Conservation (phyloP, 176 grass and related monocot genomes). For the Echinochloa phyllopogon region DNA sequence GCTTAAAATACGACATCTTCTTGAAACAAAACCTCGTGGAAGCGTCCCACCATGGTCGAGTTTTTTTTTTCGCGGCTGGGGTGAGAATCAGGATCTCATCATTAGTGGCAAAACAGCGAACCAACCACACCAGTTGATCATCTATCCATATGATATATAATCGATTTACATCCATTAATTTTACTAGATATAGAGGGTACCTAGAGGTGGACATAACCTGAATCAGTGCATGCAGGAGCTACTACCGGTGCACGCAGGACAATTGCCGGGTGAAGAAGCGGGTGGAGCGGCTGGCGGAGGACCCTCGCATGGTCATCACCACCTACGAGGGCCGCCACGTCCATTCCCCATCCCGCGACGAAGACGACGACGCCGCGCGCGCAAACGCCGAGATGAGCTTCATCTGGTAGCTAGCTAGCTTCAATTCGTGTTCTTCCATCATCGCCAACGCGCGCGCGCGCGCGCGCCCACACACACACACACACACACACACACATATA, state of each 20-base stretch:
- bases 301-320: slow-evolving; percentile 91
- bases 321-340: slow-evolving; percentile 89
- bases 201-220: neutral
- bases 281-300: slow-evolving; percentile 80
- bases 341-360: slow-evolving; percentile 80
- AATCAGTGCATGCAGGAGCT: slow-evolving; percentile 61
- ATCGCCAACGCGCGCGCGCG: no score
- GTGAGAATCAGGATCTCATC: no score
- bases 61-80: no score
- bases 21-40: no score
- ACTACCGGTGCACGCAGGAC: slow-evolving; percentile 87
- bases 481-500: no score
- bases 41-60: no score
- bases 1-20: no score
- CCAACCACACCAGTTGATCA: neutral
- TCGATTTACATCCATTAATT: neutral
- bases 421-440: no score
- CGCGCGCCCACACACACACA: no score
- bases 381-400: slow-evolving; percentile 73
- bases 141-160: neutral
- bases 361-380: slow-evolving; percentile 59
- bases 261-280: slow-evolving; percentile 89
- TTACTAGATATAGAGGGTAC: neutral
- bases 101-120: no score
- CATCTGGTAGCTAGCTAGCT: slow-evolving; percentile 57